These are phyloP conservation scores for Cyclotella cryptica DNA, from an alignment of 108 stramenopile genomes.

Conservation along the genomic window DNA sequence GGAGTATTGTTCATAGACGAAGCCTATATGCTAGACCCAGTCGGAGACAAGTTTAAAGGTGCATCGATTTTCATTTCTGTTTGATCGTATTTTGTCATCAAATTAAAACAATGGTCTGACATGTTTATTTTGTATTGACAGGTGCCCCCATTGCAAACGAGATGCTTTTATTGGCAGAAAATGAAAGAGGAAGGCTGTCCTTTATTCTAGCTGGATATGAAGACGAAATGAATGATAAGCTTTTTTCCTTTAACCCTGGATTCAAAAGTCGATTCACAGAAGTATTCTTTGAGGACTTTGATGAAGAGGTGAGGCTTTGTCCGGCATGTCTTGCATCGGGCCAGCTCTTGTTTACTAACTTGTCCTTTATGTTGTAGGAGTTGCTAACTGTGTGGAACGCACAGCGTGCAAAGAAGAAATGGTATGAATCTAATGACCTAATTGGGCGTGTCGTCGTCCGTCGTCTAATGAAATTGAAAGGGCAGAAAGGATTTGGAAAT, in stretches of 20 bases:
- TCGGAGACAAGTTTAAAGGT: constrained; percentile 50
- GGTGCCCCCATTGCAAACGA: constrained; percentile 46
- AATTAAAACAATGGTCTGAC: not conserved
- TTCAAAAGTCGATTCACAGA: constrained; percentile 49
- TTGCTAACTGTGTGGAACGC: constrained; percentile 43
- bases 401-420: constrained; percentile 26
- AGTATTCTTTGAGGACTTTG: constrained; percentile 57
- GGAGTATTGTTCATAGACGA: constrained; percentile 44
- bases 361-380: constrained; percentile 21
- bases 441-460: constrained; percentile 39
- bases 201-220: constrained; percentile 61
- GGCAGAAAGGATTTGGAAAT: constrained; percentile 64
- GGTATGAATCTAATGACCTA: constrained; percentile 33
- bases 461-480: constrained; percentile 39
- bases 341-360: not conserved
- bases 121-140: not conserved
- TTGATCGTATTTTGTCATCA: not conserved
- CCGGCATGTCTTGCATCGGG: not conserved
- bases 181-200: constrained; percentile 47
- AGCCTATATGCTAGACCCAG: constrained; percentile 42
- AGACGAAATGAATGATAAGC: constrained; percentile 51
- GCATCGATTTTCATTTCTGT: not conserved
- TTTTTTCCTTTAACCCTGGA: constrained; percentile 53
- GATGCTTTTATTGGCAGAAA: constrained; percentile 45
- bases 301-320: constrained; percentile 25